Evolutionary conservation across 2,329 filamentous ascomycete genomes (phyloP), one percentile per base, ranked within the genome.

Genomic region (Fusarium odoratissimum): DNA sequence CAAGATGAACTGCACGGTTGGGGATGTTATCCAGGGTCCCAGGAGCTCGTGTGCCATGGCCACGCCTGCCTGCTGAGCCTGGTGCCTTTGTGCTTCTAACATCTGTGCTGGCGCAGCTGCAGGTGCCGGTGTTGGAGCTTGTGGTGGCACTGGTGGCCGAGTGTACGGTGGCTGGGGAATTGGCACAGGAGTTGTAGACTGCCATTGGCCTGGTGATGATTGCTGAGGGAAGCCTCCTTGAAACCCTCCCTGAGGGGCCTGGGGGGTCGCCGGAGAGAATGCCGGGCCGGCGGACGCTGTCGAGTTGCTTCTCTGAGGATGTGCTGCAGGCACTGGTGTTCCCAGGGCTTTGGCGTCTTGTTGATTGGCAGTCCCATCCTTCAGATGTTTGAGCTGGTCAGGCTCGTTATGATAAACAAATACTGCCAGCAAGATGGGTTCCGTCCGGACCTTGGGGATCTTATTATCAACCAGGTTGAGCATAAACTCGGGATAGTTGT

Each of bases 391-490:
- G 57, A 73, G 77, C 66, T 78, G 82, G 58, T 82, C 79, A 0
- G 82, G 82, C 49, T 90, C 88, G 54, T 91, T 91, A 40, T 93
- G 90, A 71, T 97, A 93, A 7, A 98, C 94, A 71, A 98, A 92
- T 2, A 95, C 93, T 28, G 95, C 90, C 13, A 98, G 85, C 40
- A 99, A 85, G 83, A 96, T 90, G 3, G 93, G 91, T 73, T 97
- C 92, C 0, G 90, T 86, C 21, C 93, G 88, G 5, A 89, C 88
- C 65, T 89, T 87, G 48, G 95, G 93, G 37, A 98, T 89, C 35
- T 90, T 89, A 80, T 95, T 95, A 75, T 95, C 92, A 71, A 94
- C 91, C n/a, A 98, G 88, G 77, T 97, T 93, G 68, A 94, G 89
- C 81, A 98, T 90, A 76, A 98, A 97, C 69, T 95, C 93, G 0